Evolutionary conservation across 345 rosid species (phyloP).

Genomic region (Eucalyptus curtisii): DNA sequence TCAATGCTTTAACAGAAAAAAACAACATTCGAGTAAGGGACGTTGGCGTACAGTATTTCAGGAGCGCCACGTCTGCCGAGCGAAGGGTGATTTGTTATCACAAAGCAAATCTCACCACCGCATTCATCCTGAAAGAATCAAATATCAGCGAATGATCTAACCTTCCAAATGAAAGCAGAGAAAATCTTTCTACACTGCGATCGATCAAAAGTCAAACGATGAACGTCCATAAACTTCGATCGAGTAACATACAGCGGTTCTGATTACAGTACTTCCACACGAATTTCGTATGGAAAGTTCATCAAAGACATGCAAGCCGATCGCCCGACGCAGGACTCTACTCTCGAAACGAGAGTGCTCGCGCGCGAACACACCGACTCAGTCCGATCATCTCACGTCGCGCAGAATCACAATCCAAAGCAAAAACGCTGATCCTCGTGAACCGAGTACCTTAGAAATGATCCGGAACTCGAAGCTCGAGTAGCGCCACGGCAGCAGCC

Average conservation of each 20-base stretch:
- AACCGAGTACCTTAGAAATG: constrained; percentile 25
- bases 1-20: background rate
- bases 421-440: background rate
- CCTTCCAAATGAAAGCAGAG: background rate
- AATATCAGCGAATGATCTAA: background rate
- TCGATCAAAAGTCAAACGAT: background rate
- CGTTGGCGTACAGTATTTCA: constrained; percentile 26
- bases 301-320: background rate
- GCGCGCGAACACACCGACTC: background rate
- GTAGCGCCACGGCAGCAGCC: constrained; percentile 47
- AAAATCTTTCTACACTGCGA: background rate
- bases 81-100: constrained; percentile 24
- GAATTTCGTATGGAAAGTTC: background rate
- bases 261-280: background rate
- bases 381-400: background rate
- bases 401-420: background rate
- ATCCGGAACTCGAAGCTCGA: constrained; percentile 43
- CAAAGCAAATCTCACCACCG: constrained; percentile 37
- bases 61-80: constrained; percentile 6
- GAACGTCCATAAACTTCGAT: background rate
- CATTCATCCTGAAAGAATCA: constrained; percentile 28
- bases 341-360: background rate
- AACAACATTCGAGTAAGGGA: background rate
- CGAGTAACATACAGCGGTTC: background rate
- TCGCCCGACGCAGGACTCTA: background rate